phyloP scores from a whole-genome alignment of 768 basidiomycete genomes.

The Pisolithus marmoratus region DNA sequence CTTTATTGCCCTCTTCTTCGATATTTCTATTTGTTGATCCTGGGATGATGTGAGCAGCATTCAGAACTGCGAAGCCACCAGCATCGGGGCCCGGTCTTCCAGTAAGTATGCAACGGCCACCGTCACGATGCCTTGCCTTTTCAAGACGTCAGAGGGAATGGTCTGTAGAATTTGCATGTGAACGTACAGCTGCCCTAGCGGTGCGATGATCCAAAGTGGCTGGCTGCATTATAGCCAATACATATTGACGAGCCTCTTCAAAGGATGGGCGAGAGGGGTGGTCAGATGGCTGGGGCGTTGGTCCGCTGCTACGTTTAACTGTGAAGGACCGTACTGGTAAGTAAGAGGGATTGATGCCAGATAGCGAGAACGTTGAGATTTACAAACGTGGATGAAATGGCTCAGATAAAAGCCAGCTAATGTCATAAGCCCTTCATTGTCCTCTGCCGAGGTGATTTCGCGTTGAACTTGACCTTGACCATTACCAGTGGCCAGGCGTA shows the following conservation, averaged over 20 bases:
- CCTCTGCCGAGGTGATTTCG: not conserved
- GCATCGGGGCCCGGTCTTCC: no score
- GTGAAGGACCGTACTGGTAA: not conserved
- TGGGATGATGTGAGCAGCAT: no score
- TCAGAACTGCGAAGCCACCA: no score
- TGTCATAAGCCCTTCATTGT: not conserved
- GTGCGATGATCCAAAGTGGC: constrained; percentile 2
- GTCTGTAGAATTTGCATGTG: no score
- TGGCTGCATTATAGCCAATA: constrained; percentile 3
- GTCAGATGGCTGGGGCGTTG: constrained; percentile 12
- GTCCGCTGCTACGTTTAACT: constrained; percentile 6
- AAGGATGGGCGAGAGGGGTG: constrained; percentile 17
- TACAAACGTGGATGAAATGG: not conserved
- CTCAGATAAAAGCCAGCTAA: not conserved
- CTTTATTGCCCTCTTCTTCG: no score
- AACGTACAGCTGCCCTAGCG: no score
- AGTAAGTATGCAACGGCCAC: no score
- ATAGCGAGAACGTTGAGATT: not conserved
- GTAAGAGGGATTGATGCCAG: not conserved
- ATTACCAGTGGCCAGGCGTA: not conserved
- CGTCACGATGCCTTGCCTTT: no score
- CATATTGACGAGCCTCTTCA: constrained; percentile 3
- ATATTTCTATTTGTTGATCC: no score
- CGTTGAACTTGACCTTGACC: not conserved
- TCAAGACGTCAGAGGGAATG: no score